phyloP scores from a whole-genome alignment of 176 grass and related monocot genomes.

The Musa itinerans region DNA sequence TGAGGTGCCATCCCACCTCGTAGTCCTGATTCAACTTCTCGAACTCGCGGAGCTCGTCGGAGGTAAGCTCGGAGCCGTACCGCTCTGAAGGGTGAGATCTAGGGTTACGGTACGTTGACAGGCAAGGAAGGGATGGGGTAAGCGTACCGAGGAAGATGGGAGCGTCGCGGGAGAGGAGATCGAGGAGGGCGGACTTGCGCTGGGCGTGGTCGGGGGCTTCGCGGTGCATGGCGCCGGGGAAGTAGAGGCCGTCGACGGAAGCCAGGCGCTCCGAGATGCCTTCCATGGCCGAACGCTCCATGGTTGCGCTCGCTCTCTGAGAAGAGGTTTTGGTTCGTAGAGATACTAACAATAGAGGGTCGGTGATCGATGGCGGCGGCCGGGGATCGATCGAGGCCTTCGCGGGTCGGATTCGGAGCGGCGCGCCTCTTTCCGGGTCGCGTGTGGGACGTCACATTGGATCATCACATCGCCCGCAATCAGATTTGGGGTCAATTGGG shows the following conservation, averaged over 20 bases:
- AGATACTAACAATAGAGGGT: neutral
- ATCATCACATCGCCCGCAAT: neutral
- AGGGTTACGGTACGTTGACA: neutral
- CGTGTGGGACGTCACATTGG: neutral
- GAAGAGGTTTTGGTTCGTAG: no score
- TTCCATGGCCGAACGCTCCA: slow-evolving; percentile 65
- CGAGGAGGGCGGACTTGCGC: slow-evolving; percentile 39
- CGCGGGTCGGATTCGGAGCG: neutral
- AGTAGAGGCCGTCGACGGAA: slow-evolving; percentile 69
- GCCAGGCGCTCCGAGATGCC: slow-evolving; percentile 67
- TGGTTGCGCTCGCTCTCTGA: neutral
- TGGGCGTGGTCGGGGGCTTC: slow-evolving; percentile 10
- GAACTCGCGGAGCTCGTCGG: slow-evolving; percentile 48
- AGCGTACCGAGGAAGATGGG: slow-evolving; percentile 66
- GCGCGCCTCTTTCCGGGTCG: no score
- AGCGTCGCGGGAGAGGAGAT: slow-evolving; percentile 69
- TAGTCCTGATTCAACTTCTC: slow-evolving; percentile 58
- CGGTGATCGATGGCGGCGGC: neutral
- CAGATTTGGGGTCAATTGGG: no score
- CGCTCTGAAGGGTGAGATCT: slow-evolving; percentile 30
- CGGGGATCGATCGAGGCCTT: neutral
- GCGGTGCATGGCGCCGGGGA: slow-evolving; percentile 54
- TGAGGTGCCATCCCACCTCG: slow-evolving; percentile 84
- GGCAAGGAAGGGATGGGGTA: neutral
- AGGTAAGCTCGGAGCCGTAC: slow-evolving; percentile 41